These are phyloP conservation scores for Aspergillus sclerotioniger DNA, from an alignment of 495 filamentous ascomycete genomes.

Conservation along the genomic window DNA sequence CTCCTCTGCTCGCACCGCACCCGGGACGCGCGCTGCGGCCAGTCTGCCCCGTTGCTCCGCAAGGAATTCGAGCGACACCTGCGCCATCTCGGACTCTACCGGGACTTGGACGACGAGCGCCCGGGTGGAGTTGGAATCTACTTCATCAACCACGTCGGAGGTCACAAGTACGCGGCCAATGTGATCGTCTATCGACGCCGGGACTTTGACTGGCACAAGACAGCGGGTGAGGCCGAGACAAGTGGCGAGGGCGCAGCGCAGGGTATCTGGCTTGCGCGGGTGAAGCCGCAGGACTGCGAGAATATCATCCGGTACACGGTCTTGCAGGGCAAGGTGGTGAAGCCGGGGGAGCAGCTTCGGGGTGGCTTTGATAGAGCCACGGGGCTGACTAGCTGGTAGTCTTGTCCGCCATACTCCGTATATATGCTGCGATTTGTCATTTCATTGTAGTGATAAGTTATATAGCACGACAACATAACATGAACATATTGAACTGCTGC, in stretches of 20 bases:
- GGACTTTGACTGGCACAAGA: slow-evolving; percentile 52
- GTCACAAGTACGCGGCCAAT: slow-evolving; percentile 58
- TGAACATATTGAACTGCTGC: not conserved
- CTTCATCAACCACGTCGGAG: slow-evolving; percentile 83
- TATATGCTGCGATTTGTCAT: not conserved
- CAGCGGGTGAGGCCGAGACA: slow-evolving; percentile 27
- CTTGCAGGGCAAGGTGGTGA: slow-evolving; percentile 89
- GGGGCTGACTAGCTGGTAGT: slow-evolving; percentile 83
- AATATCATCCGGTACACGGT: slow-evolving; percentile 88
- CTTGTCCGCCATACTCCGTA: not conserved
- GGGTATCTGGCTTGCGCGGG: slow-evolving; percentile 91
- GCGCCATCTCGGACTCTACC: slow-evolving; percentile 75
- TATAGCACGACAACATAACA: not conserved
- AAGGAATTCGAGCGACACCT: slow-evolving; percentile 90
- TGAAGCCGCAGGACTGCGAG: slow-evolving; percentile 90
- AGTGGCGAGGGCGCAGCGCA: slow-evolving; percentile 65
- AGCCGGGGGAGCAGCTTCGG: slow-evolving; percentile 76
- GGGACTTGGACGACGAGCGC: slow-evolving; percentile 81
- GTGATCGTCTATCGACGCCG: slow-evolving; percentile 80
- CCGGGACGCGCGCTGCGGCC: slow-evolving; percentile 91
- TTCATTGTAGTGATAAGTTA: not conserved
- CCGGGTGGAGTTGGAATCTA: slow-evolving; percentile 91
- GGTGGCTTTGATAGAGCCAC: slow-evolving; percentile 85
- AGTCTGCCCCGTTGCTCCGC: slow-evolving; percentile 81
- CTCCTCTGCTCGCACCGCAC: slow-evolving; percentile 91